phyloP scores from a whole-genome alignment of 1,284 basidiomycete species.

The Ganoderma resinaceum region DNA sequence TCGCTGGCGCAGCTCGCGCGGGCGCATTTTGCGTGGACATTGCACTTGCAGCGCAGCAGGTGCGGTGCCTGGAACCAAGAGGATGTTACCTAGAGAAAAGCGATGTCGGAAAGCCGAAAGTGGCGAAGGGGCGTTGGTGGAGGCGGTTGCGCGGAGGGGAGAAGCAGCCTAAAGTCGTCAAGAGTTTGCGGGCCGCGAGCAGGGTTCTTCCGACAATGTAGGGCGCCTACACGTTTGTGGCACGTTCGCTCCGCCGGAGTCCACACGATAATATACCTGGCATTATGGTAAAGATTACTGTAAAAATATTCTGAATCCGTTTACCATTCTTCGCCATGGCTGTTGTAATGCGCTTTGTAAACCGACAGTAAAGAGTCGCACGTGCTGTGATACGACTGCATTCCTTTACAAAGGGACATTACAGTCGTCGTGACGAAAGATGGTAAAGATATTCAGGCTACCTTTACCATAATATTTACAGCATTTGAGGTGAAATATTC shows the following conservation, averaged over 20 bases:
- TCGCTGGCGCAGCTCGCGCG: constrained; percentile 32
- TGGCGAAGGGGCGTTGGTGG: background rate
- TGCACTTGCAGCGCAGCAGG: constrained; percentile 20
- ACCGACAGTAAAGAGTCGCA: too few relatives aligned
- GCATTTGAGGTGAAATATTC: too few relatives aligned
- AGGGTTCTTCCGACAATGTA: background rate
- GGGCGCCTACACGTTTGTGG: background rate
- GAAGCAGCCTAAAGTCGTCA: background rate
- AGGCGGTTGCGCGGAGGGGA: background rate
- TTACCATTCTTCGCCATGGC: too few relatives aligned
- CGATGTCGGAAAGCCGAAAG: background rate
- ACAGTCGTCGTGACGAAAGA: too few relatives aligned
- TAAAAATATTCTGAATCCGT: too few relatives aligned
- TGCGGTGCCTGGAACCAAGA: constrained; percentile 4
- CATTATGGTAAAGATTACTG: too few relatives aligned
- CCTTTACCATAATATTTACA: too few relatives aligned
- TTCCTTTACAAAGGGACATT: too few relatives aligned
- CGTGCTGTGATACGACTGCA: too few relatives aligned
- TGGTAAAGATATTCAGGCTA: too few relatives aligned
- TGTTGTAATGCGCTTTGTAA: too few relatives aligned
- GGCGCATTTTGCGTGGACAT: constrained; percentile 37
- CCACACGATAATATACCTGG: too few relatives aligned
- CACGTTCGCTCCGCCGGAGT: background rate
- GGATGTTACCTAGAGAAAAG: background rate
- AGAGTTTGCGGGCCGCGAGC: background rate